These are phyloP conservation scores for Xylaria acuta DNA, from an alignment of 495 filamentous ascomycete species.

Conservation along the genomic window DNA sequence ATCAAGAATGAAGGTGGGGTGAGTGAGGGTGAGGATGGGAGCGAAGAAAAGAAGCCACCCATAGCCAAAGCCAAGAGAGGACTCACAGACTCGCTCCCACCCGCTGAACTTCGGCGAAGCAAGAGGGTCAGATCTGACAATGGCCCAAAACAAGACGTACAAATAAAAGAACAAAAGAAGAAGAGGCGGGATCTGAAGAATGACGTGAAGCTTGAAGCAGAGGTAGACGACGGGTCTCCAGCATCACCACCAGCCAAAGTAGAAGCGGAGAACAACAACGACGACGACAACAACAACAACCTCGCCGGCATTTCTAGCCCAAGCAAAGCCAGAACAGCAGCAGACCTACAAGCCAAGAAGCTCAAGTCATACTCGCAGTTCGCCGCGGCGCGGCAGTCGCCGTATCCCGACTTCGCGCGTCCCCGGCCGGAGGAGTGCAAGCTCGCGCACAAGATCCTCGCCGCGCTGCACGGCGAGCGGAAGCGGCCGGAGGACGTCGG, in stretches of 20 bases:
- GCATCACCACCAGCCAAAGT: constrained; percentile 4
- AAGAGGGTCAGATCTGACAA: constrained; percentile 13
- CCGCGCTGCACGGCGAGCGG: constrained; percentile 68
- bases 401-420: constrained; percentile 70
- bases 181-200: neutral
- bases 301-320: neutral
- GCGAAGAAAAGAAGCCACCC: neutral
- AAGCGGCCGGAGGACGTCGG: constrained; percentile 61
- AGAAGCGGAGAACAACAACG: neutral
- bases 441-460: constrained; percentile 69
- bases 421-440: constrained; percentile 77
- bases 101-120: constrained; percentile 24
- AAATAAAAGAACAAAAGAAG: neutral
- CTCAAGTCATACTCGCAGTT: constrained; percentile 42
- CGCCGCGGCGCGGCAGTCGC: constrained; percentile 47
- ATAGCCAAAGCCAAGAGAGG: constrained; percentile 5
- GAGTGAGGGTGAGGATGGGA: constrained; percentile 14
- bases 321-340: neutral
- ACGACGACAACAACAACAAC: no score
- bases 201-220: no score
- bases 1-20: neutral
- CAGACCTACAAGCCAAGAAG: constrained; percentile 40
- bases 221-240: neutral
- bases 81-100: neutral
- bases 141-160: neutral